Percentiles rank a stretch among this genome's conserved stretches.
These are phyloP conservation scores for Alternaria ethzedia DNA, from an alignment of 2,329 filamentous ascomycete genomes.

Conservation along the genomic window DNA sequence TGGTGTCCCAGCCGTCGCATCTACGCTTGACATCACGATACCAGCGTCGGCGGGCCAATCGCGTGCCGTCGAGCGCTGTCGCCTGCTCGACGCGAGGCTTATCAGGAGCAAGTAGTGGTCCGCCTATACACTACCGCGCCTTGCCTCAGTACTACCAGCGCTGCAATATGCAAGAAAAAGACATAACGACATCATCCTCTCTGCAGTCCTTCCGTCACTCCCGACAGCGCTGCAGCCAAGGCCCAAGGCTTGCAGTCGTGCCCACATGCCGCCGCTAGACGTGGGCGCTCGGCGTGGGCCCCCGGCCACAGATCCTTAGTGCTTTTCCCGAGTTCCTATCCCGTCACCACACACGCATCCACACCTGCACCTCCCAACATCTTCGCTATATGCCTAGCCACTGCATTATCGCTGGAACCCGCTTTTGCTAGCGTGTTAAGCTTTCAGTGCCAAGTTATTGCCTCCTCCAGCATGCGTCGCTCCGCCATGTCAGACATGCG, in stretches of 20 bases:
- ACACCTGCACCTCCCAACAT: neutral
- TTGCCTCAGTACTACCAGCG: neutral
- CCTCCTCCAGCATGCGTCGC: constrained; percentile 37
- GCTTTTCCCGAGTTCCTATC: constrained; percentile 7
- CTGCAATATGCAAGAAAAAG: neutral
- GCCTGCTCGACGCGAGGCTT: neutral
- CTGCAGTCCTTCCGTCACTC: constrained; percentile 11
- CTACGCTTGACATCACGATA: constrained; percentile 38
- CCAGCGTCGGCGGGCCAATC: neutral
- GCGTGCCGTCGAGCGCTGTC: neutral
- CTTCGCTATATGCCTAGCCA: neutral
- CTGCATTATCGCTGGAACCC: neutral
- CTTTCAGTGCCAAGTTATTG: constrained; percentile 18
- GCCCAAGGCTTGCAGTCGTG: constrained; percentile 11
- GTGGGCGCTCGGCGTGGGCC: constrained; percentile 6
- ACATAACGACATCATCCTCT: constrained; percentile 10
- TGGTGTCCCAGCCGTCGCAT: constrained; percentile 29
- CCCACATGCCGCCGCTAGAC: constrained; percentile 20
- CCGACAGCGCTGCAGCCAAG: constrained; percentile 19
- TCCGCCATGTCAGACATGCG: constrained; percentile 37
- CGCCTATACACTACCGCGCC: constrained; percentile 1
- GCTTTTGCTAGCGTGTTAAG: neutral
- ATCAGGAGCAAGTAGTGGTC: neutral
- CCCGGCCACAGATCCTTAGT: constrained; percentile 14
- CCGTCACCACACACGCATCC: neutral